Evolutionary conservation across 1,139 yeast species (phyloP), one percentile per base, ranked within the genome.

Genomic region (Schwanniomyces etchellsii): DNA sequence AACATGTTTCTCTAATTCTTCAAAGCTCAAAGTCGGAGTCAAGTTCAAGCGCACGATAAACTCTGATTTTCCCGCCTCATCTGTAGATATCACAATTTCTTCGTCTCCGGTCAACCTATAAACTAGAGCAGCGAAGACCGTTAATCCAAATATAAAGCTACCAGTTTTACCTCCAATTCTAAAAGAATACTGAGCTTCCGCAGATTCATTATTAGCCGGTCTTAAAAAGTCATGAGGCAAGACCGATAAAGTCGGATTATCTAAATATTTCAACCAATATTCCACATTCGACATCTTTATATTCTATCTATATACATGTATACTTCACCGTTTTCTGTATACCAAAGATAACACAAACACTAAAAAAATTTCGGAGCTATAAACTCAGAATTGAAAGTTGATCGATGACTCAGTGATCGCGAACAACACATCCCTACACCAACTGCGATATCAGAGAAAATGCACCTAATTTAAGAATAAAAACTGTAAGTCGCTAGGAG

Each of bases 401-500:
- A 5, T 5, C 24, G 9, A 12, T 24, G 14, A 5, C n/a, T 14
- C 5, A 14, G 12, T 10, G 7, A 15, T 26, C n/a, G n/a, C n/a
- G 21, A 18, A n/a, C 7, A 18, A 7, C 21, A n/a, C 21, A 18
- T 18, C 21, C 21, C 7, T 18, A 18, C 21, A 18, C 21, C 21
- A 18, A 18, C 21, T 18, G n/a, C n/a, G n/a, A n/a, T n/a, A n/a
- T n/a, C 14, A n/a, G 17, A 26, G 14, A 16, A n/a, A n/a, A 16
- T 7, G n/a, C 9, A 11, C 11, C 35, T 57, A 84, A 47, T 81
- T 82, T 65, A 73, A 83, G 57, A 91, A 91, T 59, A 91, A 71
- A 57, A 91, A 91, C 57, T 91, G 96, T 62, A 91, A 72, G 55
- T 91, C 98, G 30, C 85, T 94, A 0, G 96, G 94, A 0, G 96